Evolutionary conservation across 2,329 filamentous ascomycete genomes (phyloP), one percentile per base, ranked within the genome.

Genomic region (Diaporthe destruens): DNA sequence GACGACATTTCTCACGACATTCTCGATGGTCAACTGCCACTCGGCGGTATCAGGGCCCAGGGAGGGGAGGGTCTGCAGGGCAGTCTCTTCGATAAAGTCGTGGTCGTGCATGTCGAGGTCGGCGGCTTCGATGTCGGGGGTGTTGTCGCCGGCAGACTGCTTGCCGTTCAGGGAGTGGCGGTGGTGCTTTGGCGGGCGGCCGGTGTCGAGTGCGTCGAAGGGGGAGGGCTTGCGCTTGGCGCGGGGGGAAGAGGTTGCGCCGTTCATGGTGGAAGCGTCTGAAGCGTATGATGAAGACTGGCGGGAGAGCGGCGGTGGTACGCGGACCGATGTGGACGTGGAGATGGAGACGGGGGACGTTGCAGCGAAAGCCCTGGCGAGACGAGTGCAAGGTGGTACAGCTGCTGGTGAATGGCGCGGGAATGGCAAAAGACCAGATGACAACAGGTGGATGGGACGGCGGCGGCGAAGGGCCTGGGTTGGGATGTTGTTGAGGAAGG

Each of bases 21-120:
- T 92, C 82, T 98, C 95, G 74, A 98, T 97, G 0, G 95, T 98
- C 66, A 92, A 93, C 83, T 98, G 96, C 96, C 96, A 99, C 84
- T 97, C 95, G 32, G 91, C 91, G 3, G 92, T 93, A 77, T 94
- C 92, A 61, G 72, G 81, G 76, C 32, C 87, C 83, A 63, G 81
- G 74, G 84, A 81, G 71, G 84, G 66, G 44, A 78, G 67, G 39
- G 56, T 57, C 67, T 73, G 69, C 29, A 72, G 71, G 42, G 74
- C 61, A 14, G 61, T 51, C 32, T 72, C 75, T 12, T 75, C 71
- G 42, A 61, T 67, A 25, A 54, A 56, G 20, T 75, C 73, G 39
- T 72, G 69, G 29, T 74, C 69, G 47, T 68, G 55, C 72, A 73
- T 74, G 34, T 75, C 71, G 63, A 72, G 63, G 51, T 75, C 74